These are phyloP conservation scores for Leucocoprinus sp. DNA, from an alignment of 768 basidiomycete genomes.

Conservation along the genomic window DNA sequence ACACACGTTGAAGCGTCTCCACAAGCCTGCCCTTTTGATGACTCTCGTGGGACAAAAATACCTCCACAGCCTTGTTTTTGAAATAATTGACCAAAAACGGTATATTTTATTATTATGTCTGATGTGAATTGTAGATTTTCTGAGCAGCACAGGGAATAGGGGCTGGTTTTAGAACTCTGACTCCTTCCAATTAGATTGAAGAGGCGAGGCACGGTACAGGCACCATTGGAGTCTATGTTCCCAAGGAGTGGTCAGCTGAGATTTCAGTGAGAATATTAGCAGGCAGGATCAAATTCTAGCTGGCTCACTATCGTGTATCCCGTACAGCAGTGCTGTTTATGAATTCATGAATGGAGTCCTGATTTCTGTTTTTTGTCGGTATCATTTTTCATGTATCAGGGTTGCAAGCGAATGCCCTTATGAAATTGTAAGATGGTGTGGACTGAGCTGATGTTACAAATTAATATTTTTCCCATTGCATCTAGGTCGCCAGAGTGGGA, in stretches of 20 bases:
- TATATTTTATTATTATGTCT: neutral
- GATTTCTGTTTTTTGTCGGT: neutral
- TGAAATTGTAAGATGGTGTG: neutral
- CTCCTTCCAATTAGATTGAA: neutral
- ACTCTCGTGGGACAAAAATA: slow-evolving; percentile 8
- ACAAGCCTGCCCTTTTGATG: neutral
- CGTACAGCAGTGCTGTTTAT: neutral
- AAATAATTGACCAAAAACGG: neutral
- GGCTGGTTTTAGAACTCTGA: neutral
- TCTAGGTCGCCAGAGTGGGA: neutral
- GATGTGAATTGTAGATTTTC: neutral
- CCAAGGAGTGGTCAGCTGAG: slow-evolving; percentile 6
- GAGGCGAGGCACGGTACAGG: neutral
- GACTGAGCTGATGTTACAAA: neutral
- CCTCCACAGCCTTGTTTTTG: neutral
- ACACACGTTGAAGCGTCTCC: neutral
- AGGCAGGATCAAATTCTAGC: too few relatives aligned
- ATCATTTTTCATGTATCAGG: too few relatives aligned
- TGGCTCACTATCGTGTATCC: neutral
- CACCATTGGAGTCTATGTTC: neutral
- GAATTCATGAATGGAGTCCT: neutral
- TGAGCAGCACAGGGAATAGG: neutral
- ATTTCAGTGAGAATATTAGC: neutral
- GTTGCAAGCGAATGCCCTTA: too few relatives aligned
- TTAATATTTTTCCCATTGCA: neutral